Conservation (phyloP, 352 stramenopile genomes). For the Pythium sukuiense region DNA sequence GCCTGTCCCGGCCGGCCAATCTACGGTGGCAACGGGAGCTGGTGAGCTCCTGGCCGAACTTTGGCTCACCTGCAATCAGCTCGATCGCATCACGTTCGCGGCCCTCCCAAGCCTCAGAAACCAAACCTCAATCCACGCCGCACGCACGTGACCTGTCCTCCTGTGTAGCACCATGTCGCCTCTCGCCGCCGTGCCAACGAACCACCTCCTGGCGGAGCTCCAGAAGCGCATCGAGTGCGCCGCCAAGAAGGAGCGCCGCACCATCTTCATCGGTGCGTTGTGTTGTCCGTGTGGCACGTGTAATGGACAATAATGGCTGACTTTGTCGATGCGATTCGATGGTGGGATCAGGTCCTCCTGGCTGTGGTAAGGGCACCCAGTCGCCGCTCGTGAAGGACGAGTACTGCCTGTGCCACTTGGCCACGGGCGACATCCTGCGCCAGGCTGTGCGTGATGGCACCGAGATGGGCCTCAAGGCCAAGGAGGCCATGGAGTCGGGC, state of each 20-base stretch:
- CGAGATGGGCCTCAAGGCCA: constrained; percentile 97
- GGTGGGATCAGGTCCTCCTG: constrained; percentile 74
- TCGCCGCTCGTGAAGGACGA: constrained; percentile 97
- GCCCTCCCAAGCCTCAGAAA: constrained; percentile 19
- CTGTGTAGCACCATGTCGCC: constrained; percentile 36
- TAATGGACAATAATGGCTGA: too few relatives aligned
- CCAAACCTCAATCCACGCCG: constrained; percentile 15
- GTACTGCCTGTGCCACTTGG: constrained; percentile 98
- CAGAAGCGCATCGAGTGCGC: constrained; percentile 91
- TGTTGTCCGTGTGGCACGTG: too few relatives aligned
- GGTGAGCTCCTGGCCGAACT: not conserved
- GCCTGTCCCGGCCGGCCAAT: not conserved
- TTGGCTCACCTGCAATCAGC: constrained; percentile 2
- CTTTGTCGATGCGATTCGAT: too few relatives aligned
- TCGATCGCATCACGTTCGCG: constrained; percentile 12
- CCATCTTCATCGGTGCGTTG: constrained; percentile 92
- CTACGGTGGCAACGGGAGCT: not conserved
- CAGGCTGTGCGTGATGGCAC: constrained; percentile 95
- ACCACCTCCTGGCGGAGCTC: constrained; percentile 88
- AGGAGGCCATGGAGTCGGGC: constrained; percentile 97
- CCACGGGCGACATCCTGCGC: constrained; percentile 99
- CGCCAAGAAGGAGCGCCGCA: constrained; percentile 92
- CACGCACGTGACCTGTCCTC: not conserved
- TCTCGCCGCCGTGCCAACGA: constrained; percentile 79
- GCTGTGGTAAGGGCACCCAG: constrained; percentile 99